Percentiles rank a stretch among this genome's conserved stretches.
phyloP scores from a whole-genome alignment of 2,329 filamentous ascomycete genomes.

The Colletotrichum sp. region DNA sequence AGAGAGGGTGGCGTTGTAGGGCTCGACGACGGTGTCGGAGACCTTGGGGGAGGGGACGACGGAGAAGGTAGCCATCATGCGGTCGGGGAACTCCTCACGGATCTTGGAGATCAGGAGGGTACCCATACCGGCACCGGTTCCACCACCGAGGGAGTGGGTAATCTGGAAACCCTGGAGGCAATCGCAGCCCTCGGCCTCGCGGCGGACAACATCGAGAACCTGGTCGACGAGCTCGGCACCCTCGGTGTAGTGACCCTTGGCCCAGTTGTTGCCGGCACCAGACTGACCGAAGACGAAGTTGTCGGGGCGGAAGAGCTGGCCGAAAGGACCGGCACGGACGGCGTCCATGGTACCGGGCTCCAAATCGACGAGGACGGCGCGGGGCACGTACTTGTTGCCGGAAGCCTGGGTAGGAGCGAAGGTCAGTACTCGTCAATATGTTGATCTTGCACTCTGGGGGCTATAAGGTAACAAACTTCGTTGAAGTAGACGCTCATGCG shows the following conservation, averaged over 20 bases:
- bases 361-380: slow-evolving; percentile 98
- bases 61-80: slow-evolving; percentile 99
- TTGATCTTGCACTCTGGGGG: neutral
- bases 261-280: slow-evolving; percentile 99
- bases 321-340: slow-evolving; percentile 96
- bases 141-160: slow-evolving; percentile 99
- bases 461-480: slow-evolving; percentile 47
- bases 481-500: slow-evolving; percentile 99
- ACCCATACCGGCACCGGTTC: slow-evolving; percentile 99
- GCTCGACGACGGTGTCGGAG: slow-evolving; percentile 98
- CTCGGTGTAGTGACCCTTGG: slow-evolving; percentile 99
- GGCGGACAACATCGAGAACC: slow-evolving; percentile 97
- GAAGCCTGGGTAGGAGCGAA: slow-evolving; percentile 66
- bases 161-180: slow-evolving; percentile 99
- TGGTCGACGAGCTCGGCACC: slow-evolving; percentile 98
- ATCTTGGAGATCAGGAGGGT: slow-evolving; percentile 99
- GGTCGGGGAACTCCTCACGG: slow-evolving; percentile 99
- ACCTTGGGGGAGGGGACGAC: slow-evolving; percentile 99
- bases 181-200: slow-evolving; percentile 98
- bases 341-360: slow-evolving; percentile 99
- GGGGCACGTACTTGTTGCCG: slow-evolving; percentile 98
- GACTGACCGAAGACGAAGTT: slow-evolving; percentile 99
- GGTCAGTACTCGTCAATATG: slow-evolving; percentile 13
- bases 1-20: slow-evolving; percentile 99
- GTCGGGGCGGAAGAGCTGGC: slow-evolving; percentile 98